Base-by-base conservation (phyloP, 163 green algal species). In the Scenedesmus sp. region DNA sequence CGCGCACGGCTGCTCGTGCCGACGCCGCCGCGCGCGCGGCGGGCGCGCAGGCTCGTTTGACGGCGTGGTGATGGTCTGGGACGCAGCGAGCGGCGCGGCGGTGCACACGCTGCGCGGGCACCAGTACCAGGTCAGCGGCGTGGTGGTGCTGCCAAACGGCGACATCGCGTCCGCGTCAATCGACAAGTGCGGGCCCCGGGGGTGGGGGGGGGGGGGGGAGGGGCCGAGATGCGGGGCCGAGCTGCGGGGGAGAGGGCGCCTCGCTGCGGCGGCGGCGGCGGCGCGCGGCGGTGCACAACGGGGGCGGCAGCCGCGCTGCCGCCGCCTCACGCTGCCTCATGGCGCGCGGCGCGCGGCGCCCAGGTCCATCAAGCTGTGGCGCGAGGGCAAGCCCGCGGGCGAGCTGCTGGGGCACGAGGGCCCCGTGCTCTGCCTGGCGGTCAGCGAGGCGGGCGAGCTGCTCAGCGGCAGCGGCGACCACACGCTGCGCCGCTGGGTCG, bases 381-480 rank as follows among this genome's bases (percentile, higher is more conserved):
- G 64, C 18, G 44, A 36, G 1, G 56, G 56, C 28, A 71, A 63
- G 57, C 63, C 57, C 34, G 63, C 50, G 13, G 66, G 29, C 4
- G 63, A 54, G 24, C 58, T 86, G 47, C 1, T 10, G 0, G 74
- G 74, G 6, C 95, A 98, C 69, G 75, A 91, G 33, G 91, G 87
- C 14, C 84, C 94, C 2, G 92, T 98, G 63, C 89, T 96, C 54
- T 93, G 82, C 82, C 70, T 96, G 67, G 57, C 91, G 26, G 78
- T 89, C 11, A 83, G 93, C 20, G 77, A 87, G 10, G 64, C 72
- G n/a, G 91, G 89, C 4, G 77, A 91, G 29, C 47, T 98, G 17
- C 69, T 97, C 10, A 94, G 91, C 31, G 95, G 93, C 71, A 95
- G 88, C 51, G 87, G 90, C 20, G 95, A 98, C 83, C 89, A 77